phyloP scores from a whole-genome alignment of 805 yeast genomes.

The Blastobotrys chiropterorum region DNA sequence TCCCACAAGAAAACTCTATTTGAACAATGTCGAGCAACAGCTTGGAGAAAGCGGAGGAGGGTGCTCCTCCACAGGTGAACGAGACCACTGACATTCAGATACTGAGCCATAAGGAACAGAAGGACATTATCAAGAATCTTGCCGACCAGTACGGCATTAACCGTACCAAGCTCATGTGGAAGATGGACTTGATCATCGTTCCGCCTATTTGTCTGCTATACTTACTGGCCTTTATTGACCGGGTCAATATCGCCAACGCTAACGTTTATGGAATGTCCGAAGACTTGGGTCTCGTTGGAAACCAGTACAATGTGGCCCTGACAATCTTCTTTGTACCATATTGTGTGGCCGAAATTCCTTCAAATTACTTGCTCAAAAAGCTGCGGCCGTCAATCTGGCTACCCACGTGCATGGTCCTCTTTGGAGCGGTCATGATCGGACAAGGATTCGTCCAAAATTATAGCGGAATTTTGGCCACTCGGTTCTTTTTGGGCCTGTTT shows the following conservation, averaged over 20 bases:
- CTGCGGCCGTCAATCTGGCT: slow-evolving; percentile 63
- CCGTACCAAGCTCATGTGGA: slow-evolving; percentile 52
- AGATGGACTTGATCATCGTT: slow-evolving; percentile 61
- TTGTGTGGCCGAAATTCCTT: slow-evolving; percentile 54
- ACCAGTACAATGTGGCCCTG: slow-evolving; percentile 57
- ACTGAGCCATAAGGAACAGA: slow-evolving; percentile 2
- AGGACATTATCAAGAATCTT: slow-evolving; percentile 23
- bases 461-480: slow-evolving; percentile 53
- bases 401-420: slow-evolving; percentile 49
- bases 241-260: slow-evolving; percentile 81
- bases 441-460: slow-evolving; percentile 59
- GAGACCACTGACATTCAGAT: not conserved
- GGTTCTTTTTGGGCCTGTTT: slow-evolving; percentile 59
- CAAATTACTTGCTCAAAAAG: slow-evolving; percentile 54
- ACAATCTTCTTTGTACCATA: slow-evolving; percentile 71
- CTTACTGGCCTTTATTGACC: slow-evolving; percentile 69
- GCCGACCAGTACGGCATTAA: slow-evolving; percentile 46
- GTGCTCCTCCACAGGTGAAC: not conserved
- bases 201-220: slow-evolving; percentile 74
- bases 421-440: slow-evolving; percentile 59
- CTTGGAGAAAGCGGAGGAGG: not conserved
- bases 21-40: not conserved
- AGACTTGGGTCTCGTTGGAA: slow-evolving; percentile 49
- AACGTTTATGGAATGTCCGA: slow-evolving; percentile 59
- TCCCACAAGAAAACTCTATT: not conserved